Conservation (phyloP, 2,329 filamentous ascomycete genomes). For the Sarocladium kiliense region DNA sequence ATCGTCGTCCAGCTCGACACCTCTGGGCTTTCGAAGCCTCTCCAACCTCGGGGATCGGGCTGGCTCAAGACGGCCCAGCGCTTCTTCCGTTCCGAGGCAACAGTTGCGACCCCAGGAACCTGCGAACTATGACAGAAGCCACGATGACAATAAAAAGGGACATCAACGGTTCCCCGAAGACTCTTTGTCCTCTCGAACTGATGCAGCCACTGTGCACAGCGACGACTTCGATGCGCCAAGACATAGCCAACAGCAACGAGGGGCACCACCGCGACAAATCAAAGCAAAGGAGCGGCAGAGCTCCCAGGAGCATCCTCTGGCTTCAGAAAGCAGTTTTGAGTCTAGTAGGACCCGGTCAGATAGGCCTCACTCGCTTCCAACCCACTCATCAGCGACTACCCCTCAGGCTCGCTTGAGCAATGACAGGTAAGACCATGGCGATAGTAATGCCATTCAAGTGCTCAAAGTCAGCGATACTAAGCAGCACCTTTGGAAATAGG, state of each 20-base stretch:
- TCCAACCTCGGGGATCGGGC: not conserved
- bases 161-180: not conserved
- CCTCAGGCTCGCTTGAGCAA: not conserved
- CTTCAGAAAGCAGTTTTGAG: not conserved
- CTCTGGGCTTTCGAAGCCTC: not conserved
- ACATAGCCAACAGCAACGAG: too few species aligned
- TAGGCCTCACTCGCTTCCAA: not conserved
- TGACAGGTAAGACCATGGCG: too few species aligned
- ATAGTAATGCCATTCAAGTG: too few species aligned
- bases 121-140: not conserved
- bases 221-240: slow-evolving; percentile 25
- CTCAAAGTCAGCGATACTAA: not conserved
- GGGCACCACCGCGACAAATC: too few species aligned
- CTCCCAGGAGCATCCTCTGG: not conserved
- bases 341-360: not conserved
- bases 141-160: not conserved
- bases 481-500: not conserved
- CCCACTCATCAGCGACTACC: not conserved
- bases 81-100: not conserved
- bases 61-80: not conserved
- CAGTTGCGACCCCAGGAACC: not conserved
- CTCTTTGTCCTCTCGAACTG: slow-evolving; percentile 20
- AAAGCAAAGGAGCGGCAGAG: not conserved
- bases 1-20: not conserved
- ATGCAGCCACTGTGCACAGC: slow-evolving; percentile 29